Conservation (phyloP, 371 early-diverging fungal genomes). For the Mucor irregularis region DNA sequence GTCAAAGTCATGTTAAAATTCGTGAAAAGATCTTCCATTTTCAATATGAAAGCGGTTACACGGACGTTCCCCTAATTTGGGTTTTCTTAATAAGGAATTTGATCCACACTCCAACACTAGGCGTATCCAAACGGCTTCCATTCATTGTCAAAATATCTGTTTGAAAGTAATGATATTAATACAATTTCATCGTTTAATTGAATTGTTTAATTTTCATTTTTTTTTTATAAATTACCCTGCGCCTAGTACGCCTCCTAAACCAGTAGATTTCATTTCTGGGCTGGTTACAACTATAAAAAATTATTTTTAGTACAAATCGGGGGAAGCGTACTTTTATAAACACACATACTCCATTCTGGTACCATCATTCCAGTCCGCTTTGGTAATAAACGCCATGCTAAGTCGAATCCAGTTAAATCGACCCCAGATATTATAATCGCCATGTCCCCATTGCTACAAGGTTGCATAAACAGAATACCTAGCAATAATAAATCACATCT, state of each 20-base stretch:
- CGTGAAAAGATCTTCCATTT: neutral
- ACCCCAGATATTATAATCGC: conserved; percentile 48
- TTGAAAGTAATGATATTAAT: neutral
- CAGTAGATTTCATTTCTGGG: conserved; percentile 41
- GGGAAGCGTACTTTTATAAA: neutral
- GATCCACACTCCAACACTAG: neutral
- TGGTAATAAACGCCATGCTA: conserved; percentile 46
- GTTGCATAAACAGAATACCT: conserved; percentile 47
- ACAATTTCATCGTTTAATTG: neutral
- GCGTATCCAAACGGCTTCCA: conserved; percentile 29
- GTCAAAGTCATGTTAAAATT: neutral
- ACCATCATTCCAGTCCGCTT: conserved; percentile 53
- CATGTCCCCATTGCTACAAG: conserved; percentile 23
- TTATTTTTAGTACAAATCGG: neutral
- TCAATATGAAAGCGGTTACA: conserved; percentile 2
- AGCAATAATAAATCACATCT: too few relatives aligned
- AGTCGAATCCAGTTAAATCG: conserved; percentile 40
- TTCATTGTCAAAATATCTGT: conserved; percentile 26
- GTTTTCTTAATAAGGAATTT: neutral
- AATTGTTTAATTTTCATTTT: neutral
- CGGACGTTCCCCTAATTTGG: conserved; percentile 1
- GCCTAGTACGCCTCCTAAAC: conserved; percentile 50
- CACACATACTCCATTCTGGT: conserved; percentile 50
- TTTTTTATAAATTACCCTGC: conserved; percentile 38
- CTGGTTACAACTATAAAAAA: conserved; percentile 35